Evolutionary conservation across 1,284 basidiomycete species (phyloP).

Genomic region (Microbotryum lychnidis-dioicae): DNA sequence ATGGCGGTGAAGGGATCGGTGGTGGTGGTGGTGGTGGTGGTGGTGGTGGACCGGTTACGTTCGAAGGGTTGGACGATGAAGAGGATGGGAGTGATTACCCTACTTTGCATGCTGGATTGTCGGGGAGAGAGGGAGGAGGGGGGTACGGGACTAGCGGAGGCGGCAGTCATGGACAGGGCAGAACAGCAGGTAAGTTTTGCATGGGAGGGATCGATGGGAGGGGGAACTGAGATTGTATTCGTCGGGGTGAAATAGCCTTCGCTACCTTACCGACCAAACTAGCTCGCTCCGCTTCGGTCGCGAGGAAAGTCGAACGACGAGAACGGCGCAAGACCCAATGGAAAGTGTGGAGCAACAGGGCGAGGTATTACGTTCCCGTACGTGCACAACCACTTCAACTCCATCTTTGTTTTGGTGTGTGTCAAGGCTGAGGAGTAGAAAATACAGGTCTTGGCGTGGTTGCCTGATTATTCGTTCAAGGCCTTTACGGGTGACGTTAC

Average conservation of each 20-base stretch:
- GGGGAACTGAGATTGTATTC: neutral
- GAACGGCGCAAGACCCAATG: constrained; percentile 7
- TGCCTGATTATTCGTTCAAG: constrained; percentile 67
- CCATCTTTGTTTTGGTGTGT: neutral
- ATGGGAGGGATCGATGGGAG: neutral
- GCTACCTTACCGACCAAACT: constrained; percentile 17
- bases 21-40: too few relatives aligned
- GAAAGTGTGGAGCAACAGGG: constrained; percentile 5
- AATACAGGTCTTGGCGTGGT: constrained; percentile 49
- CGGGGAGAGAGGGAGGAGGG: too few relatives aligned
- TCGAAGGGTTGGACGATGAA: too few relatives aligned
- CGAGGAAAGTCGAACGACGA: constrained; percentile 11
- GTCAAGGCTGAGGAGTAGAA: neutral
- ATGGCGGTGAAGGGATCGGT: too few relatives aligned
- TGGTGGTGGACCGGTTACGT: too few relatives aligned
- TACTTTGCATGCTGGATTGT: too few relatives aligned
- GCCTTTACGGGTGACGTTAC: constrained; percentile 74
- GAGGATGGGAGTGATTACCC: too few relatives aligned
- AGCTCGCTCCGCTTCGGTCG: constrained; percentile 3
- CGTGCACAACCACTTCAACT: neutral
- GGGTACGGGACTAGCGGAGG: too few relatives aligned
- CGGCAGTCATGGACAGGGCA: neutral
- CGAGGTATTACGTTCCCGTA: constrained; percentile 34
- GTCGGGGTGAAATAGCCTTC: constrained; percentile 7
- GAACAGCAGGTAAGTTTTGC: neutral